phyloP scores from a whole-genome alignment of 345 rosid species.

The Lumnitzera racemosa region DNA sequence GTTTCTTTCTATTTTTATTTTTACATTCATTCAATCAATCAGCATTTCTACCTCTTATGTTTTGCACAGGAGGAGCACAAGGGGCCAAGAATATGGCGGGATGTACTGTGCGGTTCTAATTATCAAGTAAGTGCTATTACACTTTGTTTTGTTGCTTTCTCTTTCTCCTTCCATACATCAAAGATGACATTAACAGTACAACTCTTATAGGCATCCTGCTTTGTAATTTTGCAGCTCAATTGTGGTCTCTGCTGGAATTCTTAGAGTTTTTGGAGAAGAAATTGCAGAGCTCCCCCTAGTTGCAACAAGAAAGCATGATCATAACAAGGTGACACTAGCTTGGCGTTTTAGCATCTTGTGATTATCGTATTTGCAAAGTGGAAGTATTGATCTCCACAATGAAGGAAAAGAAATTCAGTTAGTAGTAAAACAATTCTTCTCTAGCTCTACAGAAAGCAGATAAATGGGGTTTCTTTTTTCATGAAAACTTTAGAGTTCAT shows the following conservation, averaged over 20 bases:
- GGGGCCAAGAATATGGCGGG: constrained; percentile 40
- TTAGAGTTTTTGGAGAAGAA: constrained; percentile 41
- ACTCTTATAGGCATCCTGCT: not conserved
- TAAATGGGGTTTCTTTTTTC: too few relatives aligned
- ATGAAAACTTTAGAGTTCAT: too few relatives aligned
- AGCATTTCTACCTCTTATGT: not conserved
- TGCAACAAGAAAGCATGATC: constrained; percentile 31
- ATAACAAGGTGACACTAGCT: constrained; percentile 25
- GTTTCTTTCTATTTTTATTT: constrained; percentile 8
- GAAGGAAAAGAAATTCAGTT: too few relatives aligned
- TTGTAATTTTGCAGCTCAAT: constrained; percentile 25
- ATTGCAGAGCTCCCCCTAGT: constrained; percentile 44
- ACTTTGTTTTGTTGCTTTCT: not conserved
- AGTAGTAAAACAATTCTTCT: too few relatives aligned
- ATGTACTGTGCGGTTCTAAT: constrained; percentile 44
- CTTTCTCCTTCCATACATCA: not conserved
- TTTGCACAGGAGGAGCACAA: constrained; percentile 23
- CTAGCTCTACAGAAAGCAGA: too few relatives aligned
- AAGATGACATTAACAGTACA: not conserved
- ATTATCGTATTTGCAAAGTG: too few relatives aligned
- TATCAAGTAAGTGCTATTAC: constrained; percentile 25
- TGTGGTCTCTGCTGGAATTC: constrained; percentile 32
- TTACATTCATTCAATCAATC: not conserved
- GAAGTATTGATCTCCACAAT: too few relatives aligned
- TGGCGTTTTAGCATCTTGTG: not conserved